Percentiles rank a stretch among this genome's conserved stretches.
phyloP scores from a whole-genome alignment of 177 flowering plant genomes.

The Vitis hybrid region DNA sequence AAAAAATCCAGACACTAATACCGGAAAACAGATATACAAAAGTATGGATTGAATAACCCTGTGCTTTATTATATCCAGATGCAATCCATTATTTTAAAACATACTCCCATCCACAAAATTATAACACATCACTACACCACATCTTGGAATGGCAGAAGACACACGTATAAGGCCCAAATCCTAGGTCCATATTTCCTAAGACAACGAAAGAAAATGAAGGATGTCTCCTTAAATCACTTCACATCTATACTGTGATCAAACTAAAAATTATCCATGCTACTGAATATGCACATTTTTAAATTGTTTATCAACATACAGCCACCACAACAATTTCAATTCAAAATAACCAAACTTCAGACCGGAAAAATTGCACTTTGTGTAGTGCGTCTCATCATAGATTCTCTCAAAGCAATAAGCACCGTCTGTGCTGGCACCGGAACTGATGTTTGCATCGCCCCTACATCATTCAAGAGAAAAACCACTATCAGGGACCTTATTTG shows the following conservation, averaged over 20 bases:
- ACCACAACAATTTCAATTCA: conserved; percentile 2
- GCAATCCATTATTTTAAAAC: too few species aligned
- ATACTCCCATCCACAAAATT: too few species aligned
- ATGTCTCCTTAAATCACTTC: neutral
- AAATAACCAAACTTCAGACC: conserved; percentile 37
- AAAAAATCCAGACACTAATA: too few species aligned
- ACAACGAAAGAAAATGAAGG: neutral
- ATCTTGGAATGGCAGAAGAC: too few species aligned
- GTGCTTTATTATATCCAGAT: too few species aligned
- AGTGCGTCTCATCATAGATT: conserved; percentile 68
- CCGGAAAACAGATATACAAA: too few species aligned
- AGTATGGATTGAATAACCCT: too few species aligned
- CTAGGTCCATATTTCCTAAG: neutral
- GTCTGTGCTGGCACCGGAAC: conserved; percentile 38
- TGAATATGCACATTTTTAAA: neutral
- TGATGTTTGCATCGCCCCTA: conserved; percentile 29
- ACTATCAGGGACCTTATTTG: neutral
- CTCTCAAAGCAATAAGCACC: conserved; percentile 59
- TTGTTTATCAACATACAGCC: neutral
- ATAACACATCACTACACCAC: too few species aligned
- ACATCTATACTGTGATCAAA: neutral
- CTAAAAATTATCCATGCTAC: neutral
- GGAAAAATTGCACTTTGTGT: conserved; percentile 40
- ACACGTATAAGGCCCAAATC: neutral
- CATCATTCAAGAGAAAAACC: neutral